A percentile compares a stretch with the other conserved stretches of the same genome.
phyloP scores from a whole-genome alignment of 805 yeast genomes.

The Metschnikowia proteae region DNA sequence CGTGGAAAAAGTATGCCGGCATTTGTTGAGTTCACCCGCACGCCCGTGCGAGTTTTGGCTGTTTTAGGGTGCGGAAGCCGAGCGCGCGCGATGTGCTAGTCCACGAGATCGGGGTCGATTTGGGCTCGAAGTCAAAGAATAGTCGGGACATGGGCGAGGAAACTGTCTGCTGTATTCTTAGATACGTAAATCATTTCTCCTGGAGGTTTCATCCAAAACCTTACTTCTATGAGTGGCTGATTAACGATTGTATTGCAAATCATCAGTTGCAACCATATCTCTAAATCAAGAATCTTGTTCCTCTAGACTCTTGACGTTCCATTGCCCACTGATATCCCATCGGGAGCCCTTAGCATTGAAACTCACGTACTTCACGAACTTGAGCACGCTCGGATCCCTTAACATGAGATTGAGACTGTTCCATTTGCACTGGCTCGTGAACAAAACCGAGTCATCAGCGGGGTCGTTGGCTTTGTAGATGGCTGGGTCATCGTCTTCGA shows the following conservation, averaged over 20 bases:
- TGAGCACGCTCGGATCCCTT: conserved; percentile 81
- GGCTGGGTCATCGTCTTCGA: conserved; percentile 74
- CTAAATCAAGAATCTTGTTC: conserved; percentile 32
- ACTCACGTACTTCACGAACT: conserved; percentile 90
- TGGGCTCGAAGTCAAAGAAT: too few relatives aligned
- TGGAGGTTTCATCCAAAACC: too few relatives aligned
- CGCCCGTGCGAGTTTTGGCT: conserved; percentile 2
- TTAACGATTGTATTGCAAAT: too few relatives aligned
- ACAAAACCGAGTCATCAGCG: conserved; percentile 68
- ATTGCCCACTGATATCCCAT: conserved; percentile 83
- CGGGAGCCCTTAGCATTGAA: conserved; percentile 83
- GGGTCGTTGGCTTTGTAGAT: conserved; percentile 58
- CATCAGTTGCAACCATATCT: too few relatives aligned
- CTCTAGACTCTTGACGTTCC: conserved; percentile 60
- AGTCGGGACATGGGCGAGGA: too few relatives aligned
- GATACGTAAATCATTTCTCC: too few relatives aligned
- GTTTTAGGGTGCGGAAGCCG: background rate
- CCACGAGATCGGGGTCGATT: background rate
- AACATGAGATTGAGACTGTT: conserved; percentile 73
- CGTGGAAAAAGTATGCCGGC: conserved; percentile 1
- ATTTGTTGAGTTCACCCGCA: background rate
- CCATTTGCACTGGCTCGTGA: conserved; percentile 80
- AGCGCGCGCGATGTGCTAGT: background rate
- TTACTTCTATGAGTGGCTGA: too few relatives aligned
- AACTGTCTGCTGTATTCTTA: too few relatives aligned